Evolutionary conservation across 495 filamentous ascomycete species (phyloP), one percentile per base, ranked within the genome.

Genomic region (Cercophora sp.): DNA sequence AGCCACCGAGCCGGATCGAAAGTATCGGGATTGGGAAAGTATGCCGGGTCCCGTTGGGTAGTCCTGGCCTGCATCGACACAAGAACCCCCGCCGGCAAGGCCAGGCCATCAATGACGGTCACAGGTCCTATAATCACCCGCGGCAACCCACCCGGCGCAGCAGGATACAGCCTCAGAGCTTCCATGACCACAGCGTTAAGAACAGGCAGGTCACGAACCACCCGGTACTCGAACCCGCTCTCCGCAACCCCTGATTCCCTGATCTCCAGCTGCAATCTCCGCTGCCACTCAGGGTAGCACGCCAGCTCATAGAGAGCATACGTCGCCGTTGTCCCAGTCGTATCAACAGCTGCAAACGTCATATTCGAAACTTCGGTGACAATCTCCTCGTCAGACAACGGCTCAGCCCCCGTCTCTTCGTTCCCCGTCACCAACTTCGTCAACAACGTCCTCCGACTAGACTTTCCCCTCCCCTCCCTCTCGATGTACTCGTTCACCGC

Each of bases 51-150:
- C 19, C 43, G 52, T 25, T 55, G 52, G 4, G 25, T 36, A 1
- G 52, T 55, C 4, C 24, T 15, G 11, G 52, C 11, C 18, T 55
- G 52, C 44, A 55, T 42, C 9, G 52, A 48, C 8, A 55, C 52
- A 9, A 49, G 27, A 22, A 32, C 13, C 13, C 29, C 29, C 13
- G 6, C 29, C 13, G 29, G 29, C 29, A 32, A 32, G 29, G 29
- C 8, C 29, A 32, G 29, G 13, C 29, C 29, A 32, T 32, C 29
- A 13, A 32, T 32, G 29, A 32, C 29, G 29, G 29, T 32, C 29
- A 32, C 29, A 6, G 29, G 29, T 13, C 29, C 29, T 32, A 32
- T 13, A 6, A 13, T 32, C 29, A 6, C 8, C 13, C 29, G 29
- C 8, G 29, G 29, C 29, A 32, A 32, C 29, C 8, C 29, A 13